Conservation (phyloP, 202 grass and related monocot species). For the Eragrostis tef region DNA sequence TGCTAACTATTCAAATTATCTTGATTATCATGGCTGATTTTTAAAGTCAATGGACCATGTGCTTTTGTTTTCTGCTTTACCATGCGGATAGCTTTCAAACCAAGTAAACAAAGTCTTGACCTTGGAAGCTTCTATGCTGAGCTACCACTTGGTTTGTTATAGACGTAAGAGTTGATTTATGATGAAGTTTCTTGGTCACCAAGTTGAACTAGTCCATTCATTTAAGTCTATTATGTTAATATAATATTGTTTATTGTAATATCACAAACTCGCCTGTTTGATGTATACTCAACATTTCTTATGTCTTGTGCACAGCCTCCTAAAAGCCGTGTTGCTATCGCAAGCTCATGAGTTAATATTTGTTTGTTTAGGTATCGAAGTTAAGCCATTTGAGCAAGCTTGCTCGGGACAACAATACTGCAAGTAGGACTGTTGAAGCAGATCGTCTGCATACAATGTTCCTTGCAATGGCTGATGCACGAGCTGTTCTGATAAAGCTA, state of each 20-base stretch:
- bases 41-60: conserved; percentile 35
- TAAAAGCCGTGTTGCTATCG: background rate
- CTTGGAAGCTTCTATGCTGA: background rate
- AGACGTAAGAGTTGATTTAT: conserved; percentile 14
- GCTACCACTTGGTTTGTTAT: conserved; percentile 21
- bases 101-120: conserved; percentile 27
- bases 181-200: background rate
- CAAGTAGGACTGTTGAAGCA: conserved; percentile 76
- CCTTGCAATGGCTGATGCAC: conserved; percentile 84
- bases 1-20: conserved; percentile 39
- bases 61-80: conserved; percentile 16
- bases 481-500: conserved; percentile 86
- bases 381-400: conserved; percentile 88
- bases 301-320: background rate
- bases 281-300: background rate
- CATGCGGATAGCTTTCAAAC: conserved; percentile 14
- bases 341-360: conserved; percentile 19
- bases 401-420: conserved; percentile 86
- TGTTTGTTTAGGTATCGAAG: conserved; percentile 72
- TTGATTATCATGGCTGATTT: conserved; percentile 5
- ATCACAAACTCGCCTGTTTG: background rate
- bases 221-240: background rate
- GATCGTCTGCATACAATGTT: conserved; percentile 86
- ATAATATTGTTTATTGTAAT: background rate
- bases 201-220: conserved; percentile 1